phyloP scores from a whole-genome alignment of 345 rosid species.

The Moricandia moricandioides region DNA sequence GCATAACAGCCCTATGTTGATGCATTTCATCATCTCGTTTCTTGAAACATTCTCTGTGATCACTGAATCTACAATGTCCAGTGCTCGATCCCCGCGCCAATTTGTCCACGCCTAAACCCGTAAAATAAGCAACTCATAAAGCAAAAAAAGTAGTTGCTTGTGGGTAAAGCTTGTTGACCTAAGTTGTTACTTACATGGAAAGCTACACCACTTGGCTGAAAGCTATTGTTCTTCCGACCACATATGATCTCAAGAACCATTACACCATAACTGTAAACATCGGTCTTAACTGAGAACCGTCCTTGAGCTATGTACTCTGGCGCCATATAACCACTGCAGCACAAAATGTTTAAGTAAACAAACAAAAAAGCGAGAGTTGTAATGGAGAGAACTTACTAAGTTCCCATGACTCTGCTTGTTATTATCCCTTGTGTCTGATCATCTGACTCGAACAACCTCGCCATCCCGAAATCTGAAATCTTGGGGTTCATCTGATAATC shows the following conservation, averaged over 20 bases:
- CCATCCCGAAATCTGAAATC: conserved; percentile 52
- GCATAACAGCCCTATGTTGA: conserved; percentile 49
- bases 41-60: conserved; percentile 7
- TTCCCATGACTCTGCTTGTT: conserved; percentile 39
- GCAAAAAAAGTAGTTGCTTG: no score
- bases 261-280: conserved; percentile 53
- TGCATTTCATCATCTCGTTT: conserved; percentile 41
- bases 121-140: not conserved
- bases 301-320: conserved; percentile 35
- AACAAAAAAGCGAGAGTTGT: not conserved
- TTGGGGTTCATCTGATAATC: conserved; percentile 47
- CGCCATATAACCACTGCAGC: conserved; percentile 42
- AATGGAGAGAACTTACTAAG: not conserved
- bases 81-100: conserved; percentile 38
- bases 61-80: conserved; percentile 35
- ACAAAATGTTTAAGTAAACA: not conserved
- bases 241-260: conserved; percentile 43
- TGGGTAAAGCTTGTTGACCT: not conserved
- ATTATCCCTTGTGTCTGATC: conserved; percentile 32
- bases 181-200: conserved; percentile 30
- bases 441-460: conserved; percentile 35
- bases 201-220: conserved; percentile 36
- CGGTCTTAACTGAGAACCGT: conserved; percentile 30
- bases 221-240: conserved; percentile 37
- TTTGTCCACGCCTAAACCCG: conserved; percentile 46